Conservation (phyloP, 202 grass and related monocot species). For the Elaeis oleifera region DNA sequence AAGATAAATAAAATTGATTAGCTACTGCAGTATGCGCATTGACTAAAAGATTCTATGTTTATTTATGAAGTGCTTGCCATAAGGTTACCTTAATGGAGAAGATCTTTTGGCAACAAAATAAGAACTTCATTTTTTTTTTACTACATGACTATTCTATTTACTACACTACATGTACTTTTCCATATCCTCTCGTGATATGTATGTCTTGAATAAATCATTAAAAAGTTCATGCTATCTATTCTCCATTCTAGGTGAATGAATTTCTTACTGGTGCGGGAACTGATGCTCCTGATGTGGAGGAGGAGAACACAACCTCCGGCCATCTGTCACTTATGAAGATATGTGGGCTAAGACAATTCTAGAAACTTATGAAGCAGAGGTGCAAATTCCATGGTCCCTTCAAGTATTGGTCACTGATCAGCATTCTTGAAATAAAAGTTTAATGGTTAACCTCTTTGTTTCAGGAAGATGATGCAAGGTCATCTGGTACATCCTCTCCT, state of each 20-base stretch:
- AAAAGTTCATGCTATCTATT: not conserved
- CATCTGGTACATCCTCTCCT: conserved; percentile 88
- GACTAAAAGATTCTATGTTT: not conserved
- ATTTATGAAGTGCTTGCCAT: too few relatives aligned
- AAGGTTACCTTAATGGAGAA: too few relatives aligned
- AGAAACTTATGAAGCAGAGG: conserved; percentile 81
- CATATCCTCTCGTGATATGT: not conserved
- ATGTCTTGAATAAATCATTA: not conserved
- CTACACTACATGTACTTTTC: not conserved
- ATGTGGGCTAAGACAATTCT: conserved; percentile 99
- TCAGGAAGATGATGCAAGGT: conserved; percentile 95
- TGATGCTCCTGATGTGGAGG: conserved; percentile 98
- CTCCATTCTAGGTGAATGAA: conserved; percentile 76
- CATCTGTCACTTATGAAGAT: conserved; percentile 91
- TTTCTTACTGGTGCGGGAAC: conserved; percentile 98
- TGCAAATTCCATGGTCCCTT: conserved; percentile 10
- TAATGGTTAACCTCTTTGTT: conserved; percentile 10
- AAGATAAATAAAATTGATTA: too few relatives aligned
- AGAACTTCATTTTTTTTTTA: too few relatives aligned
- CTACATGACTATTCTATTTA: too few relatives aligned
- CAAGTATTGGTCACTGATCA: too few relatives aligned
- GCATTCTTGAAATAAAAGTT: not conserved
- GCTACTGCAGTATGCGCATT: not conserved
- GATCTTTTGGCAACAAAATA: too few relatives aligned
- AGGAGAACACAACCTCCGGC: conserved; percentile 87